Percentiles rank a stretch among this genome's conserved stretches.
Conservation (phyloP, 2,329 filamentous ascomycete genomes). For the Aureobasidium leucospermi region DNA sequence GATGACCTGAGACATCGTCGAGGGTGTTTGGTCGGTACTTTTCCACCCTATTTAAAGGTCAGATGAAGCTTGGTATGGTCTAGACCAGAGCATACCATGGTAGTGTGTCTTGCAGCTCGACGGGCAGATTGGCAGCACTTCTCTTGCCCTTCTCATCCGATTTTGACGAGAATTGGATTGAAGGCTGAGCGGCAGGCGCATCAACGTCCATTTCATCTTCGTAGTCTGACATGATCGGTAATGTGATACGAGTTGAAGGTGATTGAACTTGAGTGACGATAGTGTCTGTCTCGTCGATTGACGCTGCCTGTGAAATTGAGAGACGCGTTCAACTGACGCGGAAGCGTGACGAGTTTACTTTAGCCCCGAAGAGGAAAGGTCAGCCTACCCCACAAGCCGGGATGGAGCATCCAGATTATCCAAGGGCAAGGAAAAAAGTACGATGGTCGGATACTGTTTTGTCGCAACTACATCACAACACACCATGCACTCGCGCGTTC, state of each 20-base stretch:
- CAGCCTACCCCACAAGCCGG: not conserved
- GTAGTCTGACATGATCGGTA: conserved; percentile 44
- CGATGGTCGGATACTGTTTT: not conserved
- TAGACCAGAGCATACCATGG: conserved; percentile 60
- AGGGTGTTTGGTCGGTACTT: conserved; percentile 90
- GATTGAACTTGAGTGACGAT: not conserved
- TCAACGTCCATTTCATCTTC: conserved; percentile 63
- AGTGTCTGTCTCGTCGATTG: not conserved
- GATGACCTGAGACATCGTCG: conserved; percentile 88
- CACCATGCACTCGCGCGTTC: conserved; percentile 39
- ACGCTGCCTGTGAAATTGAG: not conserved
- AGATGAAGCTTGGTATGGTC: conserved; percentile 14
- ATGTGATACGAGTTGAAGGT: not conserved
- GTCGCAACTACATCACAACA: not conserved
- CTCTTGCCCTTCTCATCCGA: conserved; percentile 75
- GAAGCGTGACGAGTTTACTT: not conserved
- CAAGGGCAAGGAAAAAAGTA: not conserved
- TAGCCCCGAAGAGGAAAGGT: not conserved
- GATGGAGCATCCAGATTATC: not conserved
- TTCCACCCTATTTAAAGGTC: conserved; percentile 62
- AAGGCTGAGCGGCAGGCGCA: conserved; percentile 41
- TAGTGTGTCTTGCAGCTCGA: conserved; percentile 87
- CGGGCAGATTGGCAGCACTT: conserved; percentile 82
- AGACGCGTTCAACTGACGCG: conserved; percentile 2
- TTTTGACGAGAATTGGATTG: conserved; percentile 64